Conservation (phyloP, 2,329 filamentous ascomycete species). For the Metarhizium rileyi region DNA sequence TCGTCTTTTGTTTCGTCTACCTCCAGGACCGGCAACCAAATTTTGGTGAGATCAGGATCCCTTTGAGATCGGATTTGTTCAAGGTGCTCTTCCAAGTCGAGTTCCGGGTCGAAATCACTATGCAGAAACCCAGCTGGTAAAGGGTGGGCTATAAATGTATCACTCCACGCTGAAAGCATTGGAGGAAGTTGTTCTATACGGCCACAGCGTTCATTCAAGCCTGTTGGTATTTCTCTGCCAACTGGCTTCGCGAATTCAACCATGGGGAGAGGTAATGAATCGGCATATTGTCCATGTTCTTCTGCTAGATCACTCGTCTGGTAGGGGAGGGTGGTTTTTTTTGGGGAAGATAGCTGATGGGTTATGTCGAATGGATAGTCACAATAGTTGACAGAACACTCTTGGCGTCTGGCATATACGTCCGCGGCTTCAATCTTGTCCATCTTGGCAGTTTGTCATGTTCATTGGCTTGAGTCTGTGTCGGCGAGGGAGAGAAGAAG, state of each 20-base stretch:
- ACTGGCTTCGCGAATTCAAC: neutral
- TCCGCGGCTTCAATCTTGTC: conserved; percentile 9
- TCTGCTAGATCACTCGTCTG: neutral
- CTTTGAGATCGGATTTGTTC: conserved; percentile 3
- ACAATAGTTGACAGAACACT: conserved; percentile 18
- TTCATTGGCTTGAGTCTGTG: neutral
- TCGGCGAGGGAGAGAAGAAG: too few species aligned
- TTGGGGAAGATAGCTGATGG: conserved; percentile 13
- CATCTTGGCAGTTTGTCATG: neutral
- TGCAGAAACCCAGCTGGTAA: conserved; percentile 3
- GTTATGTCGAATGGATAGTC: conserved; percentile 18
- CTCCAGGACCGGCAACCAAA: conserved; percentile 6
- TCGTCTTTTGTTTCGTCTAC: conserved; percentile 6
- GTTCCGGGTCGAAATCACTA: neutral
- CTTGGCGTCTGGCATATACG: conserved; percentile 17
- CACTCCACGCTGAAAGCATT: conserved; percentile 4
- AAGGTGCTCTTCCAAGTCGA: conserved; percentile 1
- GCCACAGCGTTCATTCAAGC: neutral
- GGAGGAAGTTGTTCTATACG: neutral
- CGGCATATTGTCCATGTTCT: neutral
- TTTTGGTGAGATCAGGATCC: conserved; percentile 4
- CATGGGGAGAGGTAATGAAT: neutral
- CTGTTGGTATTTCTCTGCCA: neutral
- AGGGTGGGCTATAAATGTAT: neutral
- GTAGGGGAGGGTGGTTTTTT: neutral